These are phyloP conservation scores for Trametes hirsuta DNA, from an alignment of 1,284 basidiomycete genomes.

Conservation along the genomic window DNA sequence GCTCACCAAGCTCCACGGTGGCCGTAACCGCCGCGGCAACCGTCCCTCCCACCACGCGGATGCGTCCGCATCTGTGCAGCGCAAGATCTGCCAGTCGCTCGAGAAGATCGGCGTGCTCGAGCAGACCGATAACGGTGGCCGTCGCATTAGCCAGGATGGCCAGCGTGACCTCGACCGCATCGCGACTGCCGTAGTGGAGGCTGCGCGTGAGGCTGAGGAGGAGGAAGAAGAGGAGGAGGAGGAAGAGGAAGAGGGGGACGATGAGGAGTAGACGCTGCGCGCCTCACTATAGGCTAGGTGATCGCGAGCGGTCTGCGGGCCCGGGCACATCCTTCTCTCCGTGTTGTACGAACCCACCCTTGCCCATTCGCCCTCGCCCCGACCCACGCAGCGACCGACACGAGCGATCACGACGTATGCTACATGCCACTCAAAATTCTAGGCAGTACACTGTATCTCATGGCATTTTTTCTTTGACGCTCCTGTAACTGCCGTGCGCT, in stretches of 20 bases:
- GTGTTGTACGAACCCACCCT: conserved; percentile 21
- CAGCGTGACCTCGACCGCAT: conserved; percentile 98
- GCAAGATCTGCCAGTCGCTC: conserved; percentile 92
- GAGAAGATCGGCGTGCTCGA: conserved; percentile 99
- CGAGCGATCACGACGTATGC: conserved; percentile 27
- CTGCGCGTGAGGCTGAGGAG: conserved; percentile 80
- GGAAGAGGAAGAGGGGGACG: conserved; percentile 63
- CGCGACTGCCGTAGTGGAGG: conserved; percentile 94
- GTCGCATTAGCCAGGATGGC: conserved; percentile 96
- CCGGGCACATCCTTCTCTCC: conserved; percentile 7
- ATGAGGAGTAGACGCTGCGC: conserved; percentile 48
- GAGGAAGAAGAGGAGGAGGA: conserved; percentile 90
- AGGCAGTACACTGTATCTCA: conserved; percentile 28
- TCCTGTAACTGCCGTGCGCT: neutral
- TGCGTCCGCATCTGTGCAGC: conserved; percentile 87
- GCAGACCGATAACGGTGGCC: conserved; percentile 91
- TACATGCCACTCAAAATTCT: conserved; percentile 31
- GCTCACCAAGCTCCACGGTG: conserved; percentile 96
- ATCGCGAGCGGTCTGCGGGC: conserved; percentile 17
- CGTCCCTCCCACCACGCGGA: conserved; percentile 94
- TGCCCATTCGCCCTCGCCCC: conserved; percentile 2
- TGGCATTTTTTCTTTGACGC: conserved; percentile 15
- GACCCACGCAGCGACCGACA: conserved; percentile 13
- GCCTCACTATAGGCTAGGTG: conserved; percentile 6
- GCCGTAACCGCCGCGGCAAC: conserved; percentile 93